Conservation (phyloP, 108 stramenopile genomes). For the Cyclostephanos invisitatus region DNA sequence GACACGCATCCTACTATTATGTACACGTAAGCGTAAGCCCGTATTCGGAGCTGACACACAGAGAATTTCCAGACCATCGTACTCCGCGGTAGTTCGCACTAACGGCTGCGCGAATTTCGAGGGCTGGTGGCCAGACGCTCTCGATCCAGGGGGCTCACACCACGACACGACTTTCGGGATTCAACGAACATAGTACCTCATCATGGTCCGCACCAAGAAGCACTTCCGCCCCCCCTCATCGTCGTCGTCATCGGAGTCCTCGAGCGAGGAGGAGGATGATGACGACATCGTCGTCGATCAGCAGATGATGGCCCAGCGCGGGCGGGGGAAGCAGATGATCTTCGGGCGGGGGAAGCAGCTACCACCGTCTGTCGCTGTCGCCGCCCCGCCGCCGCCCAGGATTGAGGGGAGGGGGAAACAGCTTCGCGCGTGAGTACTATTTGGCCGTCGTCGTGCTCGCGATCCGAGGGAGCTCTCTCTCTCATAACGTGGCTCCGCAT, state of each 20-base stretch:
- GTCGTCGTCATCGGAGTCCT: constrained; percentile 25
- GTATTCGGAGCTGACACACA: too few species aligned
- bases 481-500: too few species aligned
- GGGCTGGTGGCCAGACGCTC: too few species aligned
- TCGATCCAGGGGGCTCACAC: too few species aligned
- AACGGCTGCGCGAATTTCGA: too few species aligned
- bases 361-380: constrained; percentile 1
- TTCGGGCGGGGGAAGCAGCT: constrained; percentile 47
- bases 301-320: constrained; percentile 12
- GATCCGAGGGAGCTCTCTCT: too few species aligned
- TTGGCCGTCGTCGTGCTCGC: background rate
- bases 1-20: too few species aligned
- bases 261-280: constrained; percentile 21
- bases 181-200: too few species aligned
- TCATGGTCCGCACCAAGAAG: constrained; percentile 51
- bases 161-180: too few species aligned
- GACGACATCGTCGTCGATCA: constrained; percentile 22
- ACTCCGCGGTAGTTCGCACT: too few species aligned
- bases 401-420: constrained; percentile 62
- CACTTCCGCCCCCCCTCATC: constrained; percentile 51
- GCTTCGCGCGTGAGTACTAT: constrained; percentile 51
- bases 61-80: too few species aligned
- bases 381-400: constrained; percentile 8
- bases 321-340: constrained; percentile 44
- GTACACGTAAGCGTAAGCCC: too few species aligned